Base-by-base conservation (phyloP, 2,329 filamentous ascomycete genomes). In the Podosphaera leucotricha region DNA sequence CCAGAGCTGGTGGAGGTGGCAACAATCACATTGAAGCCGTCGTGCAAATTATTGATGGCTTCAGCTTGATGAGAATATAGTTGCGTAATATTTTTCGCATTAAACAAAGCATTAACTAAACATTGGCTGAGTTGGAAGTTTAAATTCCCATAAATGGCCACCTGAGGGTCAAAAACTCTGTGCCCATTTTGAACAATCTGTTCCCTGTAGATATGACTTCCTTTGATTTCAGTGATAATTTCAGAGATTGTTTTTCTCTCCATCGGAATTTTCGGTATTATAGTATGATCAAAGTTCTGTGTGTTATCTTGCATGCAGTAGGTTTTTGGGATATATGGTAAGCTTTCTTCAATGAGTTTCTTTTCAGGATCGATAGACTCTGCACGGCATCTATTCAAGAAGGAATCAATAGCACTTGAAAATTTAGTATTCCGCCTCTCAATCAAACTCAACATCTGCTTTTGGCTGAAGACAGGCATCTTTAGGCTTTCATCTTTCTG, bases 121-220 rank as follows among this genome's bases (percentile, higher is more conserved):
- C 81, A 72, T 57, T 98, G 90, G 43, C 85, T 93, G 6, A 98
- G 68, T 16, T 79, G 65, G 55, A 95, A 98, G 22, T 80, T 71
- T 41, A 98, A 66, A 37, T 92, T 80, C 1, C 84, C 86, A 54
- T 81, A 85, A 0, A 86, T 70, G 0, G 87, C 67, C 50, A 78
- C 72, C 54, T 93, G 86, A 1, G 81, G 73, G 51, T 92, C 84
- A 54, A 94, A 92, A 0, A 92, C 81, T 28, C 86, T 73, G 62
- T 94, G 85, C 0, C 90, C 90, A 52, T 92, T 81, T 0, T 86
- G 84, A 0, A 95, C 86, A 49, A 98, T 85, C 60, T 98, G 90
- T 0, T 77, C 78, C 3, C 76, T 80, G 55, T 98, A 98, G 82
- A 86, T 92, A 20, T 86, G 68, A 52, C 80, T 72, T 7, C 73